Evolutionary conservation across 768 basidiomycete genomes (phyloP).

Genomic region (Hygrophoropsis aurantiaca): DNA sequence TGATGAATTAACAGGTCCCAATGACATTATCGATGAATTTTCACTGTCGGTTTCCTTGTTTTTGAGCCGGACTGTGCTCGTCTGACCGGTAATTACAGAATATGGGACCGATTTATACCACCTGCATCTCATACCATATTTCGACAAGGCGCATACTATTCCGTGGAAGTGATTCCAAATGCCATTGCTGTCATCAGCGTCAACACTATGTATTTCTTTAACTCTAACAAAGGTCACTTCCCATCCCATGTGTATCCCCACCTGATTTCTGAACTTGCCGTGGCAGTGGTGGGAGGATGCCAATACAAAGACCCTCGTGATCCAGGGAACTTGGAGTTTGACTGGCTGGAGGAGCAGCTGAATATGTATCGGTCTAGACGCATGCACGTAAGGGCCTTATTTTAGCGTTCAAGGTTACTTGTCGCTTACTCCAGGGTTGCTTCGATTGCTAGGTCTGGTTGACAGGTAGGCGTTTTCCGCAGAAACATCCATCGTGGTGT

Average conservation of each 20-base stretch:
- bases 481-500: constrained; percentile 2
- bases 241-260: constrained; percentile 1
- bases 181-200: constrained; percentile 77
- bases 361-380: constrained; percentile 61
- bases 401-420: not conserved
- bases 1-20: constrained; percentile 49
- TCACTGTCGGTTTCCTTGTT: constrained; percentile 49
- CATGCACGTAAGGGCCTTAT: constrained; percentile 60
- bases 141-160: constrained; percentile 83
- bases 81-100: constrained; percentile 39
- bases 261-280: constrained; percentile 7
- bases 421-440: not conserved
- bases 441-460: constrained; percentile 42
- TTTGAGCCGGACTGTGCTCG: constrained; percentile 5
- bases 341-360: constrained; percentile 90
- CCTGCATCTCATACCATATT: constrained; percentile 78
- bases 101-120: constrained; percentile 83
- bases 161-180: constrained; percentile 76
- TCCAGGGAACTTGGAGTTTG: constrained; percentile 85
- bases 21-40: constrained; percentile 67
- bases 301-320: constrained; percentile 60
- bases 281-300: constrained; percentile 75
- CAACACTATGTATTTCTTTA: constrained; percentile 91
- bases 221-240: constrained; percentile 75
- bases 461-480: constrained; percentile 31